Conservation (phyloP, 2,329 filamentous ascomycete genomes). For the Lecanicillium sp. region DNA sequence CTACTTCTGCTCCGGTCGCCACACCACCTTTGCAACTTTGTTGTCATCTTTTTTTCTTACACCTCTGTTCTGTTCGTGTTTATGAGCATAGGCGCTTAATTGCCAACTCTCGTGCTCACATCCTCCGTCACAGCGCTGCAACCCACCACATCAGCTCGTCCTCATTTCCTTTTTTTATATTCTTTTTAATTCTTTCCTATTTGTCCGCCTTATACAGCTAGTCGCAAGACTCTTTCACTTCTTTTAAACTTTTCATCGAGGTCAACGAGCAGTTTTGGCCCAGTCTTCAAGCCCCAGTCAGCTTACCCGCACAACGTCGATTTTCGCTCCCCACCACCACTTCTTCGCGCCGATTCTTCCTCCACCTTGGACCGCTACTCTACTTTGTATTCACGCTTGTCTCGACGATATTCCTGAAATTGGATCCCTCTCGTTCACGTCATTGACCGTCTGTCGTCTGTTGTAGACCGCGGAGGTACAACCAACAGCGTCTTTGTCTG, state of each 20-base stretch:
- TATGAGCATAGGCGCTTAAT: neutral
- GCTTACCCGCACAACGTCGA: conserved; percentile 11
- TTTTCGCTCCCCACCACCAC: conserved; percentile 13
- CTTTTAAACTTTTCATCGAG: neutral
- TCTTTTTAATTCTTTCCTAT: neutral
- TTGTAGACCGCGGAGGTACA: too few species aligned
- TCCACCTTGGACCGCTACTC: conserved; percentile 1
- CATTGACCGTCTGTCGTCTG: too few species aligned
- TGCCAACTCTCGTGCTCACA: too few species aligned
- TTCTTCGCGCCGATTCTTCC: conserved; percentile 1
- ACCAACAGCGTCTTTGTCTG: too few species aligned
- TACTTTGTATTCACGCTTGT: conserved; percentile 3
- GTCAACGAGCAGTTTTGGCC: neutral
- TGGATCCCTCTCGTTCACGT: neutral
- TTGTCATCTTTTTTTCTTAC: conserved; percentile 3
- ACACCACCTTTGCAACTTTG: conserved; percentile 9
- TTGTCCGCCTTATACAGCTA: neutral
- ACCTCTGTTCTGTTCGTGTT: neutral
- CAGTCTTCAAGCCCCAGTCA: conserved; percentile 3
- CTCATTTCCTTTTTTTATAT: neutral
- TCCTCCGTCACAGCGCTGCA: too few species aligned
- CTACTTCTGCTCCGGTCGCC: conserved; percentile 4
- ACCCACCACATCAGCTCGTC: too few species aligned
- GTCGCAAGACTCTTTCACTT: neutral
- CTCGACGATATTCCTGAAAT: neutral